phyloP scores from a whole-genome alignment of 2,329 filamentous ascomycete genomes.

The Knufia petricola region DNA sequence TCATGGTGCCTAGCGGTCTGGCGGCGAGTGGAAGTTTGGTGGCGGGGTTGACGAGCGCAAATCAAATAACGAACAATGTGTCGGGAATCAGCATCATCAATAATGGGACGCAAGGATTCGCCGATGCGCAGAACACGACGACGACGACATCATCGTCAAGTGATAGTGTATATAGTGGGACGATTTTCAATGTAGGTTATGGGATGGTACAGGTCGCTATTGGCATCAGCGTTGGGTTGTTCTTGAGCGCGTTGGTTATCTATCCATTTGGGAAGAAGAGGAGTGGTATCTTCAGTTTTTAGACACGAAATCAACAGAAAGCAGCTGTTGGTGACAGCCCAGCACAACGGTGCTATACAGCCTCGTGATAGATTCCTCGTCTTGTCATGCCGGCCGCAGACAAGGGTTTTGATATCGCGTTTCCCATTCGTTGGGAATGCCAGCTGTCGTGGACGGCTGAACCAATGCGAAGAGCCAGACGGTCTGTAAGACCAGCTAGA shows the following conservation, averaged over 20 bases:
- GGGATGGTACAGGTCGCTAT: slow-evolving; percentile 40
- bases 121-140: slow-evolving; percentile 7
- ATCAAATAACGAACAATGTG: slow-evolving; percentile 27
- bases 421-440: no score
- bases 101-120: slow-evolving; percentile 21
- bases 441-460: no score
- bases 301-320: no score
- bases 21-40: slow-evolving; percentile 49
- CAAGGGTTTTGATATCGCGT: no score
- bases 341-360: no score
- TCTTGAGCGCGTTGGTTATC: slow-evolving; percentile 36
- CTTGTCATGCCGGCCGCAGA: no score
- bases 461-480: no score
- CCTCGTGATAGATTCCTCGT: no score
- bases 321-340: no score
- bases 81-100: slow-evolving; percentile 36
- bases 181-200: slow-evolving; percentile 34
- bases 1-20: slow-evolving; percentile 52
- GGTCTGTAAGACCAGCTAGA: no score
- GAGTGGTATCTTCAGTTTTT: slow-evolving; percentile 37
- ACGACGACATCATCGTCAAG: background rate
- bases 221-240: slow-evolving; percentile 37
- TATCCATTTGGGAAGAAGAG: slow-evolving; percentile 38
- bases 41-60: slow-evolving; percentile 44
- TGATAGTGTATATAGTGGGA: slow-evolving; percentile 21